A percentile compares a stretch with the other conserved stretches of the same genome.
These are phyloP conservation scores for Cryptosporidium ubiquitum DNA, from an alignment of 169 alveolate species.

Conservation along the genomic window DNA sequence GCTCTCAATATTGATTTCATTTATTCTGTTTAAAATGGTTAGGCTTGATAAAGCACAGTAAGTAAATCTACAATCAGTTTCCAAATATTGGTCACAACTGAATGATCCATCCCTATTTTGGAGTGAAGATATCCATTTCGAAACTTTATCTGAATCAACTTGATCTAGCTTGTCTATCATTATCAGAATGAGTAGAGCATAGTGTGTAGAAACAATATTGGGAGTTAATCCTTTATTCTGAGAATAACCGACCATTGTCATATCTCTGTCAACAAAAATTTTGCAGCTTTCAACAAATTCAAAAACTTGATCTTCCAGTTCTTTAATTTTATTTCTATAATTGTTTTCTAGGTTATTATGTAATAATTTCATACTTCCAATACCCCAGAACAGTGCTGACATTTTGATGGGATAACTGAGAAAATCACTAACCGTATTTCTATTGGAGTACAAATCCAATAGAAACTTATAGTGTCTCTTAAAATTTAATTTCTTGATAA, in stretches of 20 bases:
- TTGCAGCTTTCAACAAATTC: constrained; percentile 48
- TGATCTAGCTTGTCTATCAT: constrained; percentile 82
- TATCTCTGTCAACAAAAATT: constrained; percentile 14
- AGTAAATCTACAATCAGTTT: constrained; percentile 92
- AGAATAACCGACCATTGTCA: constrained; percentile 62
- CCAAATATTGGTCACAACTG: constrained; percentile 93
- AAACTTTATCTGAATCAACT: constrained; percentile 82
- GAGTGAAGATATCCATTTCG: constrained; percentile 85
- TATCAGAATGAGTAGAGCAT: constrained; percentile 86
- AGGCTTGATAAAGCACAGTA: constrained; percentile 92
- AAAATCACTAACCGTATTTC: not conserved
- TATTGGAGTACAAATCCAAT: not conserved
- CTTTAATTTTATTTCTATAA: not conserved
- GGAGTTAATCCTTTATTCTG: constrained; percentile 85
- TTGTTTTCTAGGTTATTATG: not conserved
- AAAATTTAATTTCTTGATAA: not conserved
- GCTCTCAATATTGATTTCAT: constrained; percentile 83
- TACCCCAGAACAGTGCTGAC: constrained; percentile 59
- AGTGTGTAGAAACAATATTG: constrained; percentile 87
- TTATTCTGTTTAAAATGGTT: constrained; percentile 85
- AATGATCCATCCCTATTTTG: constrained; percentile 94
- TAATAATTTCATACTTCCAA: constrained; percentile 45
- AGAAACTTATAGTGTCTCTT: constrained; percentile 32
- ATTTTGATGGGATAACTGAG: constrained; percentile 18
- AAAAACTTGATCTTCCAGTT: constrained; percentile 6